A percentile compares a stretch with the other conserved stretches of the same genome.
phyloP scores from a whole-genome alignment of 139 green algal genomes.

The Coelastrella sp. region DNA sequence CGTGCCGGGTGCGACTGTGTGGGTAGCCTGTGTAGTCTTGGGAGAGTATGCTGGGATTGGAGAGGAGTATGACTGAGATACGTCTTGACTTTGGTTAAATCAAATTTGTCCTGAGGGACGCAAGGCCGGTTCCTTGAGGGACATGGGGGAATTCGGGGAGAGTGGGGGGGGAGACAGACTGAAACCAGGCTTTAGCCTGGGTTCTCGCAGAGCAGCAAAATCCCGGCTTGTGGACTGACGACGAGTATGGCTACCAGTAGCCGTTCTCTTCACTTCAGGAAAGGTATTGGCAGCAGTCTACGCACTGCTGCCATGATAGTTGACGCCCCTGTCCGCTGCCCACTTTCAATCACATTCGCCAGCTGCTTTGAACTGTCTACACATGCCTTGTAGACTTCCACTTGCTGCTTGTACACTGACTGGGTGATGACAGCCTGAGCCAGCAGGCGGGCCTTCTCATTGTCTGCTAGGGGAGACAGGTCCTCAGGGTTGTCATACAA shows the following conservation, averaged over 20 bases:
- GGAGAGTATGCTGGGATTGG: too few relatives aligned
- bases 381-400: slow-evolving; percentile 40
- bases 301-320: background rate
- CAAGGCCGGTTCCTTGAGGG: too few relatives aligned
- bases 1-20: too few relatives aligned
- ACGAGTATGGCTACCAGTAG: background rate
- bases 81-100: too few relatives aligned
- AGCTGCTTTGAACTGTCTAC: slow-evolving; percentile 38
- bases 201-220: too few relatives aligned
- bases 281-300: slow-evolving; percentile 7
- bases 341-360: slow-evolving; percentile 39
- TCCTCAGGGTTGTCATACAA: slow-evolving; percentile 27
- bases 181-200: too few relatives aligned
- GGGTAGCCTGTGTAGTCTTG: too few relatives aligned
- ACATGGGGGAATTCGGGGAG: too few relatives aligned
- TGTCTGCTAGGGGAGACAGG: slow-evolving; percentile 13
- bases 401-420: background rate
- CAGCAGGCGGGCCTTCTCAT: slow-evolving; percentile 5
- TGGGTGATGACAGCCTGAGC: slow-evolving; percentile 15
- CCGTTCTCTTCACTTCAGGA: background rate
- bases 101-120: too few relatives aligned
- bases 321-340: slow-evolving; percentile 19
- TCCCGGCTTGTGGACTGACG: too few relatives aligned
- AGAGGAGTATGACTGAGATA: too few relatives aligned
- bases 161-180: too few relatives aligned